phyloP scores from a whole-genome alignment of 805 yeast species.

The Candida vaughaniae region DNA sequence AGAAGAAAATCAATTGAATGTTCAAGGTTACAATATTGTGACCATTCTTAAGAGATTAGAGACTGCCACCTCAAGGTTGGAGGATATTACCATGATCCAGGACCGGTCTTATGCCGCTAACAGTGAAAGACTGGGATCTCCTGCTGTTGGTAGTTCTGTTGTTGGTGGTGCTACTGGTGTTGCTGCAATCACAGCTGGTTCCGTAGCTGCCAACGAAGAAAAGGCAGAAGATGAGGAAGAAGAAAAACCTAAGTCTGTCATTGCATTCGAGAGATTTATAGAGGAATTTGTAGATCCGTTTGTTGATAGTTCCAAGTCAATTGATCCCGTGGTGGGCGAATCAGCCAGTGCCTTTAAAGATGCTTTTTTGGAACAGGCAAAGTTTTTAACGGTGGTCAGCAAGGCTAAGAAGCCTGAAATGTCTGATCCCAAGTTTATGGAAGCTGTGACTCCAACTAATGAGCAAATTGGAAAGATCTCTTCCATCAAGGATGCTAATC shows the following conservation, averaged over 20 bases:
- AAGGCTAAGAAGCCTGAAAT: conserved; percentile 65
- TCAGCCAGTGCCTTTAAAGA: conserved; percentile 48
- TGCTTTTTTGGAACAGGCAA: conserved; percentile 61
- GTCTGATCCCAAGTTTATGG: conserved; percentile 51
- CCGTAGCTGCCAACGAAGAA: background rate
- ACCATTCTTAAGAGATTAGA: conserved; percentile 74
- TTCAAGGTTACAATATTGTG: conserved; percentile 84
- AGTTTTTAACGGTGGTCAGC: conserved; percentile 57
- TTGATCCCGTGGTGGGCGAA: conserved; percentile 59
- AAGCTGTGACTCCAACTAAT: conserved; percentile 69
- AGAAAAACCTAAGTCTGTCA: conserved; percentile 42
- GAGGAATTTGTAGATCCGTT: conserved; percentile 58
- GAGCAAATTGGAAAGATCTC: conserved; percentile 55
- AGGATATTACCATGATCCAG: conserved; percentile 81
- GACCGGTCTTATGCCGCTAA: conserved; percentile 43
- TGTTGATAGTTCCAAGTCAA: conserved; percentile 47
- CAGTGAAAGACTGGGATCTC: background rate
- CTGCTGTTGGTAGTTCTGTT: conserved; percentile 6
- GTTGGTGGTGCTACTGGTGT: conserved; percentile 3
- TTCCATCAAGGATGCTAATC: conserved; percentile 70
- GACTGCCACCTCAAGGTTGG: conserved; percentile 90
- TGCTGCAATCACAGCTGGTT: background rate
- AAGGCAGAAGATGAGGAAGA: conserved; percentile 13
- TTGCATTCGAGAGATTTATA: conserved; percentile 56
- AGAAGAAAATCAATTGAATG: conserved; percentile 48